Base-by-base conservation (phyloP, 768 basidiomycete genomes). In the Dentipellis sp. region DNA sequence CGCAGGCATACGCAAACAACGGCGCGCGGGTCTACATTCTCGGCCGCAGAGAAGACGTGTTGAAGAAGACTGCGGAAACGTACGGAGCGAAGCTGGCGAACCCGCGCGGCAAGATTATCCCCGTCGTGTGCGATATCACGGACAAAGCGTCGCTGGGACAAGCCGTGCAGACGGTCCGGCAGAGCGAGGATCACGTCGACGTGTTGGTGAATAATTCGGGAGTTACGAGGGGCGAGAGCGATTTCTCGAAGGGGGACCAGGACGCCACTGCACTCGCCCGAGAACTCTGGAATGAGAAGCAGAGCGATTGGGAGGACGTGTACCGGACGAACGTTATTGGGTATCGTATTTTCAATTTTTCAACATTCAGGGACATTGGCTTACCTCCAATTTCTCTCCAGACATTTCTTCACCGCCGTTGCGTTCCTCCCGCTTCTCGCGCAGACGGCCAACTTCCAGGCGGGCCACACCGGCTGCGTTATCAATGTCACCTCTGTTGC, bases 391-490 rank as follows among this genome's bases (percentile, higher is more conserved):
- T 42, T 46, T 29, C 36, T 38, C 47, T 39, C 17, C 55, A 69
- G 67, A 5, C 70, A 73, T 57, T 75, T 72, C 66, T 75, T 76
- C 66, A 72, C 71, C 0, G 67, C 75, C 1, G 72, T 70, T 35
- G 77, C 77, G 1, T 76, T 79, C 65, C 58, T 77, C 2, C 75
- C 75, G 4, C 67, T 78, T 2, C 71, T 78, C 14, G 58, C 67
- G 11, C 72, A 70, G 6, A 71, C 72, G 17, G 58, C 61, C 14
- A 42, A 19, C 3, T n/a, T 8, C 3, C 42, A 55, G 6, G 60
- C 59, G 12, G 59, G 63, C 8, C 67, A 71, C 56, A 69, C 73
- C 2, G 72, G 66, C 12, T 67, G 66, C 50, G 64, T 77, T 39
- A 72, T 78, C 65, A 77, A 75, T 63, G 67, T 74, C 49, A 63